A percentile compares a stretch with the other conserved stretches of the same genome.
phyloP scores from a whole-genome alignment of 805 yeast species.

The Starmerella apicola region DNA sequence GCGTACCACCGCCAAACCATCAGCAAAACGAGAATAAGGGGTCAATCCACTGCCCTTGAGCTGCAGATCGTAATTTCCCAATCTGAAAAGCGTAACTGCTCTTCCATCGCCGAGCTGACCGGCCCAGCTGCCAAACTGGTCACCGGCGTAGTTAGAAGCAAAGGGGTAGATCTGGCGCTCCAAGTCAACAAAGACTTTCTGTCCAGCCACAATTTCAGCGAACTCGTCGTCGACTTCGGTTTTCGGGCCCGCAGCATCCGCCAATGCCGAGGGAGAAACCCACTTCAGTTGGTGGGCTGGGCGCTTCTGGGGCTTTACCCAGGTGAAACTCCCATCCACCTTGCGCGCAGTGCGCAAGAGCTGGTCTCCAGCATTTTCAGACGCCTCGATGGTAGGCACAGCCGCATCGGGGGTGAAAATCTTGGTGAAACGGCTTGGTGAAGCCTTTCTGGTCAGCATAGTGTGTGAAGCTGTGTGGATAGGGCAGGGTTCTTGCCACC shows the following conservation, averaged over 20 bases:
- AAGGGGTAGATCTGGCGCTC: conserved; percentile 52
- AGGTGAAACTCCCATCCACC: conserved; percentile 55
- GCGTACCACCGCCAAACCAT: conserved; percentile 85
- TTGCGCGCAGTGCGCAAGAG: conserved; percentile 41
- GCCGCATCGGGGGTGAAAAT: conserved; percentile 29
- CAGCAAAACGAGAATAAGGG: conserved; percentile 89
- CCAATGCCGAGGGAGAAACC: conserved; percentile 47
- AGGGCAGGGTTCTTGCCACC: no score
- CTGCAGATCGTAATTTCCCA: conserved; percentile 55
- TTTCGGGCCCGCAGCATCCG: conserved; percentile 44
- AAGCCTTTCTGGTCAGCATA: conserved; percentile 15
- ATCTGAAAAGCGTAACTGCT: conserved; percentile 68
- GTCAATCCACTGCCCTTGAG: conserved; percentile 87
- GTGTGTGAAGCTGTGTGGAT: no score
- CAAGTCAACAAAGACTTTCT: conserved; percentile 31
- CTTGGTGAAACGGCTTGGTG: conserved; percentile 26
- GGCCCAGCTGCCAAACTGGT: conserved; percentile 92
- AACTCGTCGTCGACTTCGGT: conserved; percentile 35
- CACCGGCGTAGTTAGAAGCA: conserved; percentile 89
- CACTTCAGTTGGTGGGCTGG: conserved; percentile 37
- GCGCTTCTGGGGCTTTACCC: conserved; percentile 52
- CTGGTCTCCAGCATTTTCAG: conserved; percentile 24
- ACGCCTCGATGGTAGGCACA: conserved; percentile 30
- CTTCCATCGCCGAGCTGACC: conserved; percentile 97
- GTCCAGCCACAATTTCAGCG: conserved; percentile 51